These are phyloP conservation scores for Pachyrhizus erosus DNA, from an alignment of 306 rosid species.

Conservation along the genomic window DNA sequence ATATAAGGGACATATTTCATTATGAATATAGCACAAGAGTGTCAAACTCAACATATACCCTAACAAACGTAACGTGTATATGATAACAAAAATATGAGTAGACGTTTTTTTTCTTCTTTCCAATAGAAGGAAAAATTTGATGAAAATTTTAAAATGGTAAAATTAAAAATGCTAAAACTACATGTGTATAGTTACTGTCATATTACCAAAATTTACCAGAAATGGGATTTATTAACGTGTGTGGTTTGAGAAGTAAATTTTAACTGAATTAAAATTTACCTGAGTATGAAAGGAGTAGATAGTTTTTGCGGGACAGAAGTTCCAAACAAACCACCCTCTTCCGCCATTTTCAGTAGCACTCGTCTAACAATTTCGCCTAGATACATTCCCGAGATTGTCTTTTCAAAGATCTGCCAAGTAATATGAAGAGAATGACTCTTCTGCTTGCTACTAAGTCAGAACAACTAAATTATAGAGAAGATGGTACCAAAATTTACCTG, in stretches of 20 bases:
- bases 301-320: conserved; percentile 63
- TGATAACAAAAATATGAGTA: no score
- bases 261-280: conserved; percentile 48
- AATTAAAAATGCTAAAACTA: not conserved
- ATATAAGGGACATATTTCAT: conserved; percentile 22
- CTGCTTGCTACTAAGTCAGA: not conserved
- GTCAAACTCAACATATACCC: not conserved
- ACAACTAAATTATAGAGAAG: not conserved
- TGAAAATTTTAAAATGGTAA: not conserved
- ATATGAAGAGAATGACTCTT: conserved; percentile 12
- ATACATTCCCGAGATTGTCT: conserved; percentile 94
- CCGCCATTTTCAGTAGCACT: conserved; percentile 71
- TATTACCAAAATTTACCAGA: not conserved
- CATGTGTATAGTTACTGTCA: not conserved
- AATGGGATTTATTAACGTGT: no score
- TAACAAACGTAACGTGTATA: not conserved
- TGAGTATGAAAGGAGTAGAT: conserved; percentile 66
- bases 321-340: conserved; percentile 69
- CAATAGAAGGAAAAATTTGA: not conserved
- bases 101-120: no score
- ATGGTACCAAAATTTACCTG: conserved; percentile 60
- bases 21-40: not conserved
- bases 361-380: conserved; percentile 91
- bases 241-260: not conserved
- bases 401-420: conserved; percentile 76